Evolutionary conservation across 805 yeast species (phyloP), one percentile per base, ranked within the genome.

Genomic region (Kuraishia molischiana): DNA sequence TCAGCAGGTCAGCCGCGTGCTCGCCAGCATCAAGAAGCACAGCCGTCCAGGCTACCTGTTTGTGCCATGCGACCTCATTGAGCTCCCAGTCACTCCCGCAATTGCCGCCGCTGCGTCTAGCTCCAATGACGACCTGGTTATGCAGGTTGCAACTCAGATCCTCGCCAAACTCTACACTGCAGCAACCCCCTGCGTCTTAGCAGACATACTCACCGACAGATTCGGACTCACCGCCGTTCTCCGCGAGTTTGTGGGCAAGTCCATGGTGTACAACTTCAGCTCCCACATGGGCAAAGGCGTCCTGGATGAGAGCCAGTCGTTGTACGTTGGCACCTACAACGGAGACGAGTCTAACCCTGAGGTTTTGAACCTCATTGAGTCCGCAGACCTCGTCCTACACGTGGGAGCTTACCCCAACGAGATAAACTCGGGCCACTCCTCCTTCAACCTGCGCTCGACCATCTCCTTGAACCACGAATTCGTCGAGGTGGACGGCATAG

Each of bases 1-100:
- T 24, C 59, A 60, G 18, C 76, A 81, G 53, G 74, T 89, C 38
- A 96, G 89, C 54, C 59, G 61, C 18, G 81, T 85, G 5, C 69
- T 89, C 39, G 51, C 50, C 33, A 62, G 67, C n/a, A 74, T 85
- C 21, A 60, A 74, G 44, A 61, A 55, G 28, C 64, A 71, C 34
- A 77, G 79, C 29, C 75, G 79, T 53, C 97, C 97, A 0, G 96
- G 95, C 11, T 87, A 82, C 51, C 54, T 87, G 35, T 85, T 75
- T 53, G 55, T 89, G 35, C 96, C 97, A 2, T 62, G 72, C 32
- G 89, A 87, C 53, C 56, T 84, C 45, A 72, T 75, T 8, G 19
- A 19, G 4, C n/a, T n/a, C 17, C 19, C 29, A 6, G 24, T 17
- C 17, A 20, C 22, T 20, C 17, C 33, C 9, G n/a, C n/a, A n/a